A percentile compares a stretch with the other conserved stretches of the same genome.
These are phyloP conservation scores for Lactarius psammicola DNA, from an alignment of 768 basidiomycete genomes.

Conservation along the genomic window DNA sequence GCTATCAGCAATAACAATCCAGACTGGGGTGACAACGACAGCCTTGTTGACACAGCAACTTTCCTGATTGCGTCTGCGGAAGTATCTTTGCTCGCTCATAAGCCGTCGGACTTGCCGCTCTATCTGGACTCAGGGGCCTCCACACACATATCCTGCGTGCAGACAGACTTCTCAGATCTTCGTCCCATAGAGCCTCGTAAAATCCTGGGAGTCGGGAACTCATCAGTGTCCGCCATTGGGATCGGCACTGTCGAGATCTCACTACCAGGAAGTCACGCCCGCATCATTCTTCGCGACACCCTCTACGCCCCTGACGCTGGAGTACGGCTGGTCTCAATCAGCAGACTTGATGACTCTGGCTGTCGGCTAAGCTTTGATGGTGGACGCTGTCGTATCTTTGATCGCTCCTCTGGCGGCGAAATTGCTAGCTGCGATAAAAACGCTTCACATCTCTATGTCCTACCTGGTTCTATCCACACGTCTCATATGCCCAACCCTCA, in stretches of 20 bases:
- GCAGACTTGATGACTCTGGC: neutral
- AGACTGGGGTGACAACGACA: too few relatives aligned
- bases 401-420: neutral
- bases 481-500: neutral
- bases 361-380: too few relatives aligned
- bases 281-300: neutral
- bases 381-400: neutral
- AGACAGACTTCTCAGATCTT: conserved; percentile 32
- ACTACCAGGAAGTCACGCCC: neutral
- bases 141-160: conserved; percentile 32
- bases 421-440: neutral
- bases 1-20: neutral
- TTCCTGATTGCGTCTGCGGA: too few relatives aligned
- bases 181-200: conserved; percentile 29
- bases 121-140: conserved; percentile 35
- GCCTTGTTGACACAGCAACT: too few relatives aligned
- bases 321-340: conserved; percentile 28
- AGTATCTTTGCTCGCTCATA: too few relatives aligned
- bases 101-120: too few relatives aligned
- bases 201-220: conserved; percentile 36
- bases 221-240: conserved; percentile 32
- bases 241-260: conserved; percentile 32
- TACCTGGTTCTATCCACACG: neutral
- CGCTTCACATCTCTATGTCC: neutral
- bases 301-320: conserved; percentile 29